Evolutionary conservation across 352 stramenopile genomes (phyloP).

Genomic region (Phytophthora fragariaefolia): DNA sequence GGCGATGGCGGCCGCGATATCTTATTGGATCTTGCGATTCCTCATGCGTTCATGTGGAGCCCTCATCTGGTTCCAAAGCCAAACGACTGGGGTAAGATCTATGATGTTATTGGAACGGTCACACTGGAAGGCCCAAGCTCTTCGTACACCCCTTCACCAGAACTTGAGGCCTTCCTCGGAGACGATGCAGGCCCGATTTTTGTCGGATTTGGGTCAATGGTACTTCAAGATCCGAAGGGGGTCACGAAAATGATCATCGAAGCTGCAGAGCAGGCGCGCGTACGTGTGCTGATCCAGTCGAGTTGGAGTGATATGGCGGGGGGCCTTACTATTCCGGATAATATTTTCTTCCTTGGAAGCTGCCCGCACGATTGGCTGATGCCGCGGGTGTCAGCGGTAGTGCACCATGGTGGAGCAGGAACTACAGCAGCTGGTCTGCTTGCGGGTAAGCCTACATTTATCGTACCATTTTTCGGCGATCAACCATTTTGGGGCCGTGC

Average conservation of each 20-base stretch:
- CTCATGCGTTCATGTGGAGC: conserved; percentile 92
- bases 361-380: conserved; percentile 94
- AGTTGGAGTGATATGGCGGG: conserved; percentile 87
- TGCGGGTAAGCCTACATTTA: conserved; percentile 92
- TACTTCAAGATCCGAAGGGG: conserved; percentile 80
- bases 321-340: conserved; percentile 51
- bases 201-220: conserved; percentile 95
- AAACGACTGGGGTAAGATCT: conserved; percentile 88
- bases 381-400: conserved; percentile 85
- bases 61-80: conserved; percentile 88
- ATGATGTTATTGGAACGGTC: conserved; percentile 91
- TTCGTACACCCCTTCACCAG: conserved; percentile 56
- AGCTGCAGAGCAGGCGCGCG: conserved; percentile 57
- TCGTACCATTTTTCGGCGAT: conserved; percentile 96
- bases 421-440: conserved; percentile 92
- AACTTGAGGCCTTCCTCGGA: conserved; percentile 75
- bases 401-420: conserved; percentile 85
- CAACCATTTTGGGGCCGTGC: conserved; percentile 95
- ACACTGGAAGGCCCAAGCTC: conserved; percentile 44
- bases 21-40: conserved; percentile 74
- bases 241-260: conserved; percentile 89
- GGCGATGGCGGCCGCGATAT: conserved; percentile 64
- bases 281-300: conserved; percentile 91
- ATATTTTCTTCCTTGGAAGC: conserved; percentile 71
- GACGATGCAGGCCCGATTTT: conserved; percentile 85